phyloP scores from a whole-genome alignment of 768 basidiomycete species.

The Russula olivacea region DNA sequence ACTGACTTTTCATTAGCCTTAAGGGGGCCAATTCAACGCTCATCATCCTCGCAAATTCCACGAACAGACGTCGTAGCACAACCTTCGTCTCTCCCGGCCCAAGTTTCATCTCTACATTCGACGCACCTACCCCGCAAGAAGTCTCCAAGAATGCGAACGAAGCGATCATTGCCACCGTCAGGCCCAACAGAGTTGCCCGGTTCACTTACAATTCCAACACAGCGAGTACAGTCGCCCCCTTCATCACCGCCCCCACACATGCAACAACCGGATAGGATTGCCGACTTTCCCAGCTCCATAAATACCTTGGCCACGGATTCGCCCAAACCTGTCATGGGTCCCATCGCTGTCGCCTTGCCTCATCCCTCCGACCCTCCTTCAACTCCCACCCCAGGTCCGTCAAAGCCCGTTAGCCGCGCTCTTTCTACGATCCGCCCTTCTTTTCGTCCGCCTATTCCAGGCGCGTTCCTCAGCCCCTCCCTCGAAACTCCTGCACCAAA shows the following conservation, averaged over 20 bases:
- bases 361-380: constrained; percentile 1
- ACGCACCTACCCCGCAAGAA: constrained; percentile 1
- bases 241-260: not conserved
- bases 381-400: constrained; percentile 13
- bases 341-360: not conserved
- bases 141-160: constrained; percentile 10
- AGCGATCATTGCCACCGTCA: not conserved
- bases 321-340: not conserved
- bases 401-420: not conserved
- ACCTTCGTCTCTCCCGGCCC: not conserved
- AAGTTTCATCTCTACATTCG: constrained; percentile 1
- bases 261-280: not conserved
- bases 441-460: constrained; percentile 16
- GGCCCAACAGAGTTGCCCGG: not conserved
- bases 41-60: not conserved
- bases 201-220: not conserved
- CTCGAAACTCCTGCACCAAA: constrained; percentile 10
- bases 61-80: not conserved
- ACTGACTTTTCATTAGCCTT: constrained; percentile 5
- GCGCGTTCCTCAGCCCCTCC: constrained; percentile 14
- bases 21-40: constrained; percentile 2
- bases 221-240: not conserved
- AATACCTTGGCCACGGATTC: not conserved
- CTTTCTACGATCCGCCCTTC: not conserved
- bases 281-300: not conserved